These are phyloP conservation scores for Plasmodium inui DNA, from an alignment of 169 alveolate species.

Conservation along the genomic window DNA sequence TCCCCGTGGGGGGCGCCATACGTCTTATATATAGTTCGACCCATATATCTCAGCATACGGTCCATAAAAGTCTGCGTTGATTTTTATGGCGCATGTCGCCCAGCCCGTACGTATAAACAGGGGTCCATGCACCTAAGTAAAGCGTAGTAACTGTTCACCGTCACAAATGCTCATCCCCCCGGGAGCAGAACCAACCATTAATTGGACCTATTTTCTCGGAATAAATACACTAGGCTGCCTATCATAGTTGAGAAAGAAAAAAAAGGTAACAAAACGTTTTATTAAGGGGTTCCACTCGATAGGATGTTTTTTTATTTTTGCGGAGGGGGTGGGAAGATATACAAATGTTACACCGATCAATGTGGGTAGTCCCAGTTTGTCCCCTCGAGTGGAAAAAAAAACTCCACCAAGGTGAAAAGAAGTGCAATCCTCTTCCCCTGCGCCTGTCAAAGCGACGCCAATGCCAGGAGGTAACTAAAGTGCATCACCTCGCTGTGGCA, in stretches of 20 bases:
- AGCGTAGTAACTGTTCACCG: not conserved
- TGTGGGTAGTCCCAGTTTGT: not conserved
- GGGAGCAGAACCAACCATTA: not conserved
- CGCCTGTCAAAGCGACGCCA: not conserved
- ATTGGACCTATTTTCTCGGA: not conserved
- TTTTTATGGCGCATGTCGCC: not conserved
- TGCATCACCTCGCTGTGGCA: not conserved
- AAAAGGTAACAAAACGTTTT: too few relatives aligned
- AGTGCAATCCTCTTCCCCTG: not conserved
- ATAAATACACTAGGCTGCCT: not conserved
- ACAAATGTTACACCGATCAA: not conserved
- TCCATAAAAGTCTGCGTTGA: too few relatives aligned
- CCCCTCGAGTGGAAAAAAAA: not conserved
- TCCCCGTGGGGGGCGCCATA: not conserved
- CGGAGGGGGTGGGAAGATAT: not conserved
- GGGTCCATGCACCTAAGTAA: not conserved
- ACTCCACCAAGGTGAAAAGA: not conserved
- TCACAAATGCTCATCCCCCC: not conserved
- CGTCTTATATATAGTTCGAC: not conserved
- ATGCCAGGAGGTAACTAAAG: not conserved
- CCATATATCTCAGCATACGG: too few relatives aligned
- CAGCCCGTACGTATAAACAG: too few relatives aligned
- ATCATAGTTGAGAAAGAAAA: not conserved
- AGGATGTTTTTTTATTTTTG: not conserved
- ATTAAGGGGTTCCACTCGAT: not conserved